These are phyloP conservation scores for Puccinia novopanici DNA, from an alignment of 1,284 basidiomycete genomes.

Conservation along the genomic window DNA sequence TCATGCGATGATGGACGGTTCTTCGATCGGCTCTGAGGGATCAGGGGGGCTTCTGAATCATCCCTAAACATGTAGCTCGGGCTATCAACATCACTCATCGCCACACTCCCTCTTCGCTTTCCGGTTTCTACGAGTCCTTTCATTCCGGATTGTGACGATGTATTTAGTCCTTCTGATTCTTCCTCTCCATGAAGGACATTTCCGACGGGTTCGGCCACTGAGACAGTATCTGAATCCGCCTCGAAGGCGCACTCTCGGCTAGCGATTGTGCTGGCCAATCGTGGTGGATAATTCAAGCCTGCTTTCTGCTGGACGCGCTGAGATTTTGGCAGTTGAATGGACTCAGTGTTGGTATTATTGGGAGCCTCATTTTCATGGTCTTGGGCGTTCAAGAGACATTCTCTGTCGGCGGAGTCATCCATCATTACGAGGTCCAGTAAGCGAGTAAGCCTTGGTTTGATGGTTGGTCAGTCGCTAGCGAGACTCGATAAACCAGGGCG, in stretches of 20 bases:
- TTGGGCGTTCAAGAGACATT: neutral
- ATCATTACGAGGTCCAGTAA: neutral
- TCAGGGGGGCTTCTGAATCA: conserved; percentile 23
- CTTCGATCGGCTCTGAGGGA: neutral
- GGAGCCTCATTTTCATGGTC: neutral
- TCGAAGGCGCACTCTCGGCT: conserved; percentile 47
- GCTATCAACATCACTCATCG: neutral
- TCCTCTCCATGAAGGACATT: neutral
- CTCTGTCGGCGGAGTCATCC: neutral
- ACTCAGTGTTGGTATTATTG: neutral
- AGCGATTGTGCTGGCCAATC: conserved; percentile 44
- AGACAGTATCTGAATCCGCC: conserved; percentile 47
- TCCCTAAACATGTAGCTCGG: neutral
- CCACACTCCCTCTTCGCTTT: neutral
- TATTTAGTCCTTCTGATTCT: neutral
- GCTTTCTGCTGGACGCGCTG: conserved; percentile 6
- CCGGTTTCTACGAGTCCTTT: conserved; percentile 5
- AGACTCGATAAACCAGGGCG: neutral
- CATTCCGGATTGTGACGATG: neutral
- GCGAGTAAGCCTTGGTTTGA: neutral
- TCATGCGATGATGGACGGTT: neutral
- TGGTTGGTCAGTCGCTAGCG: neutral
- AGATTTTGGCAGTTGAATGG: neutral
- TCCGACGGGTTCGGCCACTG: conserved; percentile 3
- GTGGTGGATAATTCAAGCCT: conserved; percentile 33